Evolutionary conservation across 208 protist species (phyloP), one percentile per base, ranked within the genome.

Genomic region (Trypanosoma boissoni): DNA sequence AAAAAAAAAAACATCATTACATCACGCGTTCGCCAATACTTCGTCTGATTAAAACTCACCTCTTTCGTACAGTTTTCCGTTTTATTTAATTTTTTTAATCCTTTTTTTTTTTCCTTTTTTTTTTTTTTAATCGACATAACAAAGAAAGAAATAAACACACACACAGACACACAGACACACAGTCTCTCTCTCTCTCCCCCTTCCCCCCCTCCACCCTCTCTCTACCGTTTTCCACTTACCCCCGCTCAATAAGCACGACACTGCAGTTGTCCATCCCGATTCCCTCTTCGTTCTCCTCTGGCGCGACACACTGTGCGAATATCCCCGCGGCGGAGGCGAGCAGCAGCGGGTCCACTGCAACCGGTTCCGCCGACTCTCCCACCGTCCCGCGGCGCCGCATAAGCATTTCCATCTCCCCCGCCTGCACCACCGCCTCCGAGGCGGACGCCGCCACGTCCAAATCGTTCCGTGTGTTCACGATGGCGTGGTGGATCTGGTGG

Each of bases 241-340:
- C 66, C n/a, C 67, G 75, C 64, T 91, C 79, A 48, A 88, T 58
- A 6, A 91, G 16, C 44, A 91, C 82, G 36, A 91, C 62, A 43
- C 70, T 83, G 62, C 77, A 86, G 74, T 91, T 91, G 57, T 91
- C 84, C 44, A 91, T 65, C 0, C 84, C 84, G 28, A 91, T 73
- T n/a, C 80, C 80, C 37, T 80, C 84, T 29, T 82, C 78, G 63
- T 91, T 91, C 52, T 88, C 80, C 20, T 31, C 64, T 10, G 80
- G 78, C 3, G 84, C 84, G 18, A 91, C 76, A 45, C 80, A 88
- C 69, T 88, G 84, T 26, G 80, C 80, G 56, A 91, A 82, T 8
- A 91, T 64, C 6, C 83, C 83, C 0, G 83, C 74, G 0, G 83
- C 83, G 8, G 78, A 72, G 14, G 80, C 77, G 10, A 91, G 65